Evolutionary conservation across 2,329 filamentous ascomycete genomes (phyloP), one percentile per base, ranked within the genome.

Genomic region (Aquanectria penicillioides): DNA sequence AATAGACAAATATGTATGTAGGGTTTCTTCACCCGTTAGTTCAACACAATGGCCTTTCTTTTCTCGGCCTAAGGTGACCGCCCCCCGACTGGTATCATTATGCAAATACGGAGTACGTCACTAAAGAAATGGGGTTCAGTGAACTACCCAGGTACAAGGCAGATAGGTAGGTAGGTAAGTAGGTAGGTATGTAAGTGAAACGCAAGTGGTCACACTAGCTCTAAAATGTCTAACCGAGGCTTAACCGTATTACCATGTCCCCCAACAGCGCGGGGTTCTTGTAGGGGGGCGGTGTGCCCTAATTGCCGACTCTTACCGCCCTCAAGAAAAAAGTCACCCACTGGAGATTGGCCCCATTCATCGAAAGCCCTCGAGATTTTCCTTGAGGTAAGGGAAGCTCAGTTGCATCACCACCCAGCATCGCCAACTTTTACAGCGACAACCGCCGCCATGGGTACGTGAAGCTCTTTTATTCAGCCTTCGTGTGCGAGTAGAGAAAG

Each of bases 391-490:
- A 64, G 64, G 43, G 52, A 60, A 63, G 61, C 64, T 61, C 52
- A 18, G 57, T 59, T 62, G 60, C 72, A 72, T 65, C 66, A 73
- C 68, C 68, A 69, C 57, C 66, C 67, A 68, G 63, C 66, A 76
- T 74, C 78, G 74, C 72, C 76, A 75, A 79, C 74, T 74, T 73
- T 75, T 60, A 69, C 70, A 73, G 64, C 72, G 71, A 71, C 72
- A 69, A 75, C 72, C 82, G 81, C 78, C 81, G 85, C 80, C 79
- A 87, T 87, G 84, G 84, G 84, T 87, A 87, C 80, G 84, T 84
- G 74, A 77, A 82, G 75, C 69, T 66, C 64, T 64, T 54, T 67
- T 70, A 64, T 64, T 74, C 72, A 77, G 75, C 76, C 76, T 73
- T 67, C 74, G 81, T 83, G 75, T 83, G 81, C 81, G 80, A 83